These are phyloP conservation scores for Corrigiola litoralis DNA, from an alignment of 179 eudicot species.

Conservation along the genomic window DNA sequence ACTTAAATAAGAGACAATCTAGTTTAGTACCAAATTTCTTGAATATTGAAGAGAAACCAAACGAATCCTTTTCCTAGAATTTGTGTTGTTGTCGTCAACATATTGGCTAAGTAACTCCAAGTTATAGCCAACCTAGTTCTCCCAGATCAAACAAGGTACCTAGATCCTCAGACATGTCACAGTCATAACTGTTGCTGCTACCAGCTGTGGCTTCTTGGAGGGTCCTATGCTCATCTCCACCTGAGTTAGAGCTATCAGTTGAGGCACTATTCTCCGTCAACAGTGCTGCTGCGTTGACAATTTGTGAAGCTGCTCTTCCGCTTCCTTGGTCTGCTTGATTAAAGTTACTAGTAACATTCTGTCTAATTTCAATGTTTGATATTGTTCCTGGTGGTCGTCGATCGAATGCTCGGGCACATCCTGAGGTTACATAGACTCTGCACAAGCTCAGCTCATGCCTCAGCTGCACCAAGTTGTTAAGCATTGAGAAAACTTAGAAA, in stretches of 20 bases:
- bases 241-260: slow-evolving; percentile 14
- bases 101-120: no score
- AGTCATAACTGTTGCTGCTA: background rate
- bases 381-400: slow-evolving; percentile 44
- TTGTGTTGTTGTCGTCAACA: no score
- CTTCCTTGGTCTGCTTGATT: background rate
- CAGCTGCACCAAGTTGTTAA: slow-evolving; percentile 28
- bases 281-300: background rate
- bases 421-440: slow-evolving; percentile 51
- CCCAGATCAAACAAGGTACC: slow-evolving; percentile 17
- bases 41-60: no score
- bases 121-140: slow-evolving; percentile 19
- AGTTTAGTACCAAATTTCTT: no score
- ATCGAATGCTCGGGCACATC: slow-evolving; percentile 51
- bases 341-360: background rate
- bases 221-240: slow-evolving; percentile 11
- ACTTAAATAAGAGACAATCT: no score
- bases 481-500: background rate
- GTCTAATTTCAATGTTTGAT: background rate
- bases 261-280: slow-evolving; percentile 18
- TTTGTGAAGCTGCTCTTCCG: background rate
- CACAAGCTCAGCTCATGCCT: slow-evolving; percentile 55
- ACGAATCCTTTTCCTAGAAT: no score
- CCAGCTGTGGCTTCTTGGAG: slow-evolving; percentile 2
- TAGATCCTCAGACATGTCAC: slow-evolving; percentile 11